Base-by-base conservation (phyloP, 1,284 basidiomycete species). In the Schizopora paradoxa region DNA sequence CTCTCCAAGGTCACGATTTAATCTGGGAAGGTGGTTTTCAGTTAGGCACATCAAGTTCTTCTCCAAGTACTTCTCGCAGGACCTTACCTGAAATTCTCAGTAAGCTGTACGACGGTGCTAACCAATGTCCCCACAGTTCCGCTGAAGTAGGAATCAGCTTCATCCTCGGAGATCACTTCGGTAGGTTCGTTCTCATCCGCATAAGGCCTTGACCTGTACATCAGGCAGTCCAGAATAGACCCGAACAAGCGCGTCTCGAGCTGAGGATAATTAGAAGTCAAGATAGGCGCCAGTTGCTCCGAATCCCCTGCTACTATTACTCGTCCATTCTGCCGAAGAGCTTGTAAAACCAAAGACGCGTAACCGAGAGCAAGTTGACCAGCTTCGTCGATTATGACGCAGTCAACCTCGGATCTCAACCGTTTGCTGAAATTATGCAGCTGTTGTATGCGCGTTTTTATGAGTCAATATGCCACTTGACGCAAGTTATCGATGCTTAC, bases 241-340 rank as follows among this genome's bases (percentile, higher is more conserved):
- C 72, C 71, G 57, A 74, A 74, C 2, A 75, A 52, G n/a, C 61
- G 58, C 5, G 60, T 60, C 45, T 63, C 66, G 22, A 66, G 53
- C 13, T 61, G 58, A 4, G 71, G 72, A 53, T 74, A 74, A 48
- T 67, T 60, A 5, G 66, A 68, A 39, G 62, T 66, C 29, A 74
- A 54, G 39, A 75, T 75, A 6, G 73, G 72, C 4, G 72, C 71
- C 5, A 75, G 56, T 50, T 74, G 73, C 45, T 74, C 69, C 1
- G 68, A 70, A 53, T 75, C 73, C n/a, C 73, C 73, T 16, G 72
- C 70, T 36, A 74, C 59, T 7, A 75, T 62, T 10, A 75, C 64
- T 21, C 66, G 63, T 7, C 70, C 68, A 5, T 52, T 49, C 2
- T 58, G 51, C 23, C 56, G 54, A 3, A 75, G 59, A n/a, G 63